These are phyloP conservation scores for Aspergillus ochraceus DNA, from an alignment of 2,329 filamentous ascomycete genomes.

Conservation along the genomic window DNA sequence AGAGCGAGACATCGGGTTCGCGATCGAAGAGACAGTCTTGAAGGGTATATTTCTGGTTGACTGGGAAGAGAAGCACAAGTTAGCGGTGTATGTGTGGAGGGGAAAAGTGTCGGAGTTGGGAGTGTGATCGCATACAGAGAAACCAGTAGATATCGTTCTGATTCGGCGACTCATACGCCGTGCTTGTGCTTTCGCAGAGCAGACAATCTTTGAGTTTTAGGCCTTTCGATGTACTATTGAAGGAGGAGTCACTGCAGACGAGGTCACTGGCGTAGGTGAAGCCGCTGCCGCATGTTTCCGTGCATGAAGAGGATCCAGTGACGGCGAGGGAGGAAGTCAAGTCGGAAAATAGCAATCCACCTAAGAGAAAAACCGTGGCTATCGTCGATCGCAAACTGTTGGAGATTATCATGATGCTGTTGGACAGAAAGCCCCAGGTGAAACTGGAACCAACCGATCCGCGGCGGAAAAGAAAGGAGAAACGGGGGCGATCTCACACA, in stretches of 20 bases:
- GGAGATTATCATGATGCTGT: not conserved
- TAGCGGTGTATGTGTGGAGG: too few relatives aligned
- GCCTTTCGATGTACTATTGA: not conserved
- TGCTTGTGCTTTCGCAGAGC: not conserved
- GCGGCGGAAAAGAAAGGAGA: not conserved
- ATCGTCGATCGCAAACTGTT: not conserved
- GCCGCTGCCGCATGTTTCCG: not conserved
- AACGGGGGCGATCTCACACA: not conserved
- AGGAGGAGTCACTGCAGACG: not conserved
- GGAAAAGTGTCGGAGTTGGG: too few relatives aligned
- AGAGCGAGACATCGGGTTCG: not conserved
- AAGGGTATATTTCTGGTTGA: not conserved
- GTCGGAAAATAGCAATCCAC: not conserved
- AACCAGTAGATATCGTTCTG: not conserved
- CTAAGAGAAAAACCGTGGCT: not conserved
- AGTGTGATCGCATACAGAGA: not conserved
- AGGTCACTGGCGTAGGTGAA: not conserved
- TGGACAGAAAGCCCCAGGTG: not conserved
- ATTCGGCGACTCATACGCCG: not conserved
- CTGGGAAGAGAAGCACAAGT: not conserved
- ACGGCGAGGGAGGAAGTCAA: not conserved
- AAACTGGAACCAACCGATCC: not conserved
- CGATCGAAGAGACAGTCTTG: not conserved
- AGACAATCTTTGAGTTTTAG: not conserved
- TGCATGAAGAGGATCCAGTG: not conserved